Base-by-base conservation (phyloP, 495 filamentous ascomycete genomes). In the Elaphomyces granulatus region DNA sequence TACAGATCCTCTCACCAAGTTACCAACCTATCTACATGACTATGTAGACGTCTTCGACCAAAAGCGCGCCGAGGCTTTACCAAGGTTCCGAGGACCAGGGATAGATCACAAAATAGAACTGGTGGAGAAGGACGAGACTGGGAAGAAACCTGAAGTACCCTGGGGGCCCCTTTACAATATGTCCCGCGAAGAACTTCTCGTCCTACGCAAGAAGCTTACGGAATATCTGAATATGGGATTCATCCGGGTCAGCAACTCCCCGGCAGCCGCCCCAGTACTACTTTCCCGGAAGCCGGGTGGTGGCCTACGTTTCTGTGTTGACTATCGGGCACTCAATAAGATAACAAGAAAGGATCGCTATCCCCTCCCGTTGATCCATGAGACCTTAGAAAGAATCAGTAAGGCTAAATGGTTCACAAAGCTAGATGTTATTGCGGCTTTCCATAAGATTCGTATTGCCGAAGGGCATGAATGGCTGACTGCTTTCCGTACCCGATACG, bases 341-440 rank as follows among this genome's bases (percentile, higher is more conserved):
- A 40, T 70, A 0, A 71, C 55, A 0, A 46, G 41, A 2, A 67
- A 66, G 44, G 57, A 75, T 28, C 18, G 49, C 1, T 68, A 70
- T 35, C 58, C 62, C 0, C 32, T 73, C 0, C 68, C 61, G 0
- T 34, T 68, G 9, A 68, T 72, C 18, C 32, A 65, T 12, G 57
- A 75, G 38, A 54, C 53, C 0, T 32, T 72, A 2, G 1, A 17
- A 15, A 0, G 44, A 42, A 31, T 49, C n/a, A n/a, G n/a, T n/a
- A n/a, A n/a, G n/a, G n/a, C 52, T 2, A 58, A 47, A 34, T 47
- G 50, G 17, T 71, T 63, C 37, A 73, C 51, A 0, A 69, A 69
- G n/a, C n/a, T n/a, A n/a, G n/a, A n/a, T n/a, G n/a, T n/a, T n/a
- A n/a, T n/a, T n/a, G n/a, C n/a, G n/a, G n/a, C n/a, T n/a, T n/a